Percentiles rank a stretch among this genome's conserved stretches.
These are phyloP conservation scores for Sporisorium sorghi DNA, from an alignment of 1,284 basidiomycete genomes.

Conservation along the genomic window DNA sequence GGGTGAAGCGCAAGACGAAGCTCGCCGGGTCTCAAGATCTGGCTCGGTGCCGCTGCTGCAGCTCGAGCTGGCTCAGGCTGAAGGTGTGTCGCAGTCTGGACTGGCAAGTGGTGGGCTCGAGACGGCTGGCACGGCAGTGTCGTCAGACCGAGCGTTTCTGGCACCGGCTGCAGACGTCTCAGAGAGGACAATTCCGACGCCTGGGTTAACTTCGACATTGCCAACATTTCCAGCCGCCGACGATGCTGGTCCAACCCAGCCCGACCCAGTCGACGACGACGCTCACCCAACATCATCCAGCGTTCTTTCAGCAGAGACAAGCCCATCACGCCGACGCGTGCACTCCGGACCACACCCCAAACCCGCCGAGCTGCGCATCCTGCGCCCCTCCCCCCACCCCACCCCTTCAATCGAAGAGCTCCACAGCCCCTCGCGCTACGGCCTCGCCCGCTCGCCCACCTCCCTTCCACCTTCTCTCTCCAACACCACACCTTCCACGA, in stretches of 20 bases:
- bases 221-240: not conserved
- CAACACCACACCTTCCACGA: conserved; percentile 1
- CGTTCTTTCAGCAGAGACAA: too few species aligned
- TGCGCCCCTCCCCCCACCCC: not conserved
- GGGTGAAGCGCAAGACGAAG: not conserved
- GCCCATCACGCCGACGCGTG: too few species aligned
- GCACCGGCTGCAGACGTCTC: not conserved
- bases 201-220: not conserved
- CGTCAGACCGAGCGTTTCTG: not conserved
- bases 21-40: conserved; percentile 14
- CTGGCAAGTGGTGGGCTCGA: not conserved
- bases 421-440: not conserved
- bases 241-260: too few species aligned
- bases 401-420: not conserved
- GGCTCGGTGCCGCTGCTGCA: conserved; percentile 14
- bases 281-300: not conserved
- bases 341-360: not conserved
- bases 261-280: not conserved
- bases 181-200: not conserved
- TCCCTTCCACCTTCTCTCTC: not conserved
- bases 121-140: not conserved
- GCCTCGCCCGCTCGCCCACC: not conserved
- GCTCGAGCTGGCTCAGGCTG: not conserved
- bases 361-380: conserved; percentile 3
- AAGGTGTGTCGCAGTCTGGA: too few species aligned